A percentile compares a stretch with the other conserved stretches of the same genome.
Conservation (phyloP, 371 early-diverging fungal species). For the Mucor lusitanicus region DNA sequence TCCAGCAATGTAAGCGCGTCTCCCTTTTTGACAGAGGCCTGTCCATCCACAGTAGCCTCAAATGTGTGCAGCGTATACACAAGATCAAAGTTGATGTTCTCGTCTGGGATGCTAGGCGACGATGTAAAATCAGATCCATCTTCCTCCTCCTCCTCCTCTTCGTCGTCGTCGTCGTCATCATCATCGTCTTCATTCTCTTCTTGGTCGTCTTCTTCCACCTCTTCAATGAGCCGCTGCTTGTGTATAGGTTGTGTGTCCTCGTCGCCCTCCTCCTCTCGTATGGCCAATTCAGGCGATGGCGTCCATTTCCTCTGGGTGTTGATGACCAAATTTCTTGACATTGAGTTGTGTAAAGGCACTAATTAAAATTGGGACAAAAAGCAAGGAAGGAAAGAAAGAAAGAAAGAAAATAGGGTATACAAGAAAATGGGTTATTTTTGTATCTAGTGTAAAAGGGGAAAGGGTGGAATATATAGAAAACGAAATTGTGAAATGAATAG, state of each 20-base stretch:
- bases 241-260: background rate
- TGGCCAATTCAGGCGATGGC: constrained; percentile 23
- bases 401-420: background rate
- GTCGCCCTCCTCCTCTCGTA: constrained; percentile 18
- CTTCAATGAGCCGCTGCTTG: constrained; percentile 5
- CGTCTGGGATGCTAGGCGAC: constrained; percentile 35
- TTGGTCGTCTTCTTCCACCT: constrained; percentile 14
- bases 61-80: constrained; percentile 92
- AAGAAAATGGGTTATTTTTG: background rate
- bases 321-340: constrained; percentile 17
- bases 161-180: constrained; percentile 17
- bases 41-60: constrained; percentile 90
- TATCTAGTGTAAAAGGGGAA: background rate
- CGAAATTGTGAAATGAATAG: background rate
- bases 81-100: constrained; percentile 38
- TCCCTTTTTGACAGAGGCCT: constrained; percentile 84
- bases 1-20: constrained; percentile 85
- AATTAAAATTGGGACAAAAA: background rate
- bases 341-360: background rate
- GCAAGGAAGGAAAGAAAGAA: background rate
- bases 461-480: background rate
- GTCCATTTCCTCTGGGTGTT: constrained; percentile 18
- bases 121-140: constrained; percentile 30
- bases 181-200: background rate
- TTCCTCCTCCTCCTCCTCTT: constrained; percentile 19